Base-by-base conservation (phyloP, 2,329 filamentous ascomycete genomes). In the Ophiostoma ips region DNA sequence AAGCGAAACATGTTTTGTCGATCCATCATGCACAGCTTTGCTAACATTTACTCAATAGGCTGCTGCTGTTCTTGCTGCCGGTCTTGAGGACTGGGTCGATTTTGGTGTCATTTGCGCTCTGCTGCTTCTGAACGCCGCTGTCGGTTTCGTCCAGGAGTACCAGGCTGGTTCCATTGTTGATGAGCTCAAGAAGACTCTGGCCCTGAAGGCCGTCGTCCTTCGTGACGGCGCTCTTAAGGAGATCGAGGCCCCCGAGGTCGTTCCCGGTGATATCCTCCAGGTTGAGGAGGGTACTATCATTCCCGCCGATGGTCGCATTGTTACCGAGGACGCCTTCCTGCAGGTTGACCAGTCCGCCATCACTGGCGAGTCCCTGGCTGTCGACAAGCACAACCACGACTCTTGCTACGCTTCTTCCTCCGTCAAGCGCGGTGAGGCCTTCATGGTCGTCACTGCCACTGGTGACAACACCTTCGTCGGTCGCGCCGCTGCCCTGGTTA, bases 271-370 rank as follows among this genome's bases (percentile, higher is more conserved):
- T 71, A 89, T 94, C 60, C 75, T 94, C 54, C 83, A 89, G 66
- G 77, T 94, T 56, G 87, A 94, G 67, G 87, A 94, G 76, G 88
- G 87, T 68, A 90, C 86, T 56, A 94, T 94, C 59, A 85, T 94
- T 59, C 85, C 87, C 56, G 88, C 87, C 58, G 88, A 95, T 67
- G 87, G 87, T 58, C 83, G 83, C 57, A 83, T 94, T 60, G 80
- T 92, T 55, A 88, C 85, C 60, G 83, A 89, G 59, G 81, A 83
- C 64, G 83, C 85, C 54, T 88, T 87, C 72, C 76, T 90, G 55
- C 87, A 94, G 70, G 83, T 94, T 56, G 87, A 95, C 67, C 88
- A 94, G 72, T 94, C 87, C 53, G 81, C 86, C 64, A 87, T 94
- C 64, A 94, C 88, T 52, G 87, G 88, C 59, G 87, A 95, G 70